A percentile compares a stretch with the other conserved stretches of the same genome.
Conservation (phyloP, 225 moss, liverwort and hornwort species). For the Pseudoscleropodium purum region DNA sequence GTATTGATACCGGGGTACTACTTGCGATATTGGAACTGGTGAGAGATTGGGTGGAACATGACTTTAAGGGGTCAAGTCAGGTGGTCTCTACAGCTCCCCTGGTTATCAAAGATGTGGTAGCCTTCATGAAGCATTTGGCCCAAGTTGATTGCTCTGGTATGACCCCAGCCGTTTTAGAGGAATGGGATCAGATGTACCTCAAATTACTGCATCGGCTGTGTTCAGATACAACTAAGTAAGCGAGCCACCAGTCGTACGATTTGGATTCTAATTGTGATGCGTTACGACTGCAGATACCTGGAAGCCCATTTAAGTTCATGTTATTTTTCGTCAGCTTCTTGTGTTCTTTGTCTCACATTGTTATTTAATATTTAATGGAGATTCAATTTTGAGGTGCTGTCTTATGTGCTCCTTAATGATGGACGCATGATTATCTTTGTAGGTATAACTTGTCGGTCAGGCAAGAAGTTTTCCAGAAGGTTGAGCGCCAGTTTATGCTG, state of each 20-base stretch:
- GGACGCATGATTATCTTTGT: neutral
- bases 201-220: slow-evolving; percentile 90
- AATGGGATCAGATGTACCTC: slow-evolving; percentile 94
- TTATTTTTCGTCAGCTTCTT: neutral
- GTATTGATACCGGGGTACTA: slow-evolving; percentile 85
- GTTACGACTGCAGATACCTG: neutral
- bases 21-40: slow-evolving; percentile 78
- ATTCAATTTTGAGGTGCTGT: neutral
- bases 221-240: slow-evolving; percentile 92
- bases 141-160: slow-evolving; percentile 85
- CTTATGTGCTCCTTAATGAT: neutral
- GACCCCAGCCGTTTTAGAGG: slow-evolving; percentile 59
- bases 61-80: slow-evolving; percentile 84
- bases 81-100: slow-evolving; percentile 62
- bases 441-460: slow-evolving; percentile 83
- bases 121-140: slow-evolving; percentile 87
- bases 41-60: slow-evolving; percentile 96
- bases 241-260: neutral
- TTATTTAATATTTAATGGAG: neutral
- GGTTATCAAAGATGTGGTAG: slow-evolving; percentile 86
- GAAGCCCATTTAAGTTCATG: neutral
- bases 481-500: slow-evolving; percentile 96
- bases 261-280: neutral
- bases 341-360: neutral
- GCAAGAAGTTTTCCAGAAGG: slow-evolving; percentile 96